Conservation (phyloP, 768 basidiomycete species). For the Naematelia aurantialba region DNA sequence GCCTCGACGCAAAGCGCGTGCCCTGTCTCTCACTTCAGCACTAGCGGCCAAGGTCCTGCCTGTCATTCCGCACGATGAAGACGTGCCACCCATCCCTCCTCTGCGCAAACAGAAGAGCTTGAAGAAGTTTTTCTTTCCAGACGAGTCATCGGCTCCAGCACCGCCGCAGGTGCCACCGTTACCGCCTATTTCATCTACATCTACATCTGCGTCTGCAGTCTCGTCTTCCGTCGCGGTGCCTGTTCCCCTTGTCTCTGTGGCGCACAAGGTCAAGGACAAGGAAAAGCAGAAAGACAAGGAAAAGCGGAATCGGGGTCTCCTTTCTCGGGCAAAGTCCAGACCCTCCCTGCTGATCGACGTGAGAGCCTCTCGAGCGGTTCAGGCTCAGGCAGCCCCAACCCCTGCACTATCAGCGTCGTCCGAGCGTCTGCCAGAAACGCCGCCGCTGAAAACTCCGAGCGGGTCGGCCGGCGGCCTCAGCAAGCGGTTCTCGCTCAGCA, state of each 20-base stretch:
- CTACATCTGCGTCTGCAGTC: not conserved
- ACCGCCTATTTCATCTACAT: no score
- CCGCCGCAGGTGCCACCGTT: not conserved
- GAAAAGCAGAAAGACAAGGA: not conserved
- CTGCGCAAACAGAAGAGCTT: constrained; percentile 31
- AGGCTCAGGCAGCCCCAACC: not conserved
- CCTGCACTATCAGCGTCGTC: not conserved
- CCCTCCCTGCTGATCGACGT: constrained; percentile 22
- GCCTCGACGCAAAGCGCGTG: constrained; percentile 5
- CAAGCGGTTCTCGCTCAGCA: constrained; percentile 38
- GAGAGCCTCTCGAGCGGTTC: not conserved
- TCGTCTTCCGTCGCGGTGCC: not conserved
- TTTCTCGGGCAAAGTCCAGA: constrained; percentile 22
- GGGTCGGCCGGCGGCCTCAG: constrained; percentile 24
- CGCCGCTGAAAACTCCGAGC: constrained; percentile 2
- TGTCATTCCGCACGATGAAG: constrained; percentile 9
- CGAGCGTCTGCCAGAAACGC: not conserved
- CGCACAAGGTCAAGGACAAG: not conserved
- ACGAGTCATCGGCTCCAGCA: not conserved
- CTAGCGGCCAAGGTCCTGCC: constrained; percentile 8
- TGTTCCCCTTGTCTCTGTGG: not conserved
- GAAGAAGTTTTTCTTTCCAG: constrained; percentile 33
- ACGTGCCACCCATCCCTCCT: constrained; percentile 1
- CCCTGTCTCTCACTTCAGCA: constrained; percentile 16
- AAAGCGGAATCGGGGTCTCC: not conserved